Evolutionary conservation across 441 rosid genomes (phyloP).

Genomic region (Corymbia citriodora): DNA sequence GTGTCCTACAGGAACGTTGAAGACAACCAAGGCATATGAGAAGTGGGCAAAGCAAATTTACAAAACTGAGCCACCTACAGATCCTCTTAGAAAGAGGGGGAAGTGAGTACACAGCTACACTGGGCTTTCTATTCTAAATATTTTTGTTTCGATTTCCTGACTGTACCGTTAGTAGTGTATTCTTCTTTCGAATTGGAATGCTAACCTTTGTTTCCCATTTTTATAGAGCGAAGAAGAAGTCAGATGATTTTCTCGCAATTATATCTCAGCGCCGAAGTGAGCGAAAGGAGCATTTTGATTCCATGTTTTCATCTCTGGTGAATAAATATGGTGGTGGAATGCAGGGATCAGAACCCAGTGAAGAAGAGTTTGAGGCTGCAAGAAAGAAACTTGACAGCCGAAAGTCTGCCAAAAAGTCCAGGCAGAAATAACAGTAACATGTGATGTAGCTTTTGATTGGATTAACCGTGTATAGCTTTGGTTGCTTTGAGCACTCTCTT

Average conservation of each 20-base stretch:
- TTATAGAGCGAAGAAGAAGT: conserved; percentile 40
- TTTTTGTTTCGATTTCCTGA: neutral
- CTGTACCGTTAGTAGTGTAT: neutral
- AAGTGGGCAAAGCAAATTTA: conserved; percentile 79
- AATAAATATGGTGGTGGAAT: conserved; percentile 61
- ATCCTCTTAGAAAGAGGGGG: conserved; percentile 42
- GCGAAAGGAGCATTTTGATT: conserved; percentile 66
- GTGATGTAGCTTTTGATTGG: neutral
- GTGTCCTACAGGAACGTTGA: conserved; percentile 45
- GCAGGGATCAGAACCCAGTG: conserved; percentile 55
- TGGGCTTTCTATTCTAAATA: neutral
- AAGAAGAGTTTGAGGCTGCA: conserved; percentile 92
- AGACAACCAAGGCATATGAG: conserved; percentile 66
- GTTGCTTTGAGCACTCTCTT: neutral
- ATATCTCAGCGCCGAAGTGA: conserved; percentile 55
- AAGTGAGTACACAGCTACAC: conserved; percentile 39
- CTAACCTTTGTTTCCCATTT: neutral
- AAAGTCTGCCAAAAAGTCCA: conserved; percentile 49
- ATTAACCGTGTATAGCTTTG: conserved; percentile 5
- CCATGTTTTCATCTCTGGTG: conserved; percentile 76
- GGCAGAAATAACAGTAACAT: conserved; percentile 14
- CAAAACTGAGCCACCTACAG: conserved; percentile 65
- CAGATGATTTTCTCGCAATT: conserved; percentile 50
- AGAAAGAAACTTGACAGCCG: conserved; percentile 53
- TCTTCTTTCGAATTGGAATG: neutral